Evolutionary conservation across 306 rosid species (phyloP).

Genomic region (Cucurbita maxima): DNA sequence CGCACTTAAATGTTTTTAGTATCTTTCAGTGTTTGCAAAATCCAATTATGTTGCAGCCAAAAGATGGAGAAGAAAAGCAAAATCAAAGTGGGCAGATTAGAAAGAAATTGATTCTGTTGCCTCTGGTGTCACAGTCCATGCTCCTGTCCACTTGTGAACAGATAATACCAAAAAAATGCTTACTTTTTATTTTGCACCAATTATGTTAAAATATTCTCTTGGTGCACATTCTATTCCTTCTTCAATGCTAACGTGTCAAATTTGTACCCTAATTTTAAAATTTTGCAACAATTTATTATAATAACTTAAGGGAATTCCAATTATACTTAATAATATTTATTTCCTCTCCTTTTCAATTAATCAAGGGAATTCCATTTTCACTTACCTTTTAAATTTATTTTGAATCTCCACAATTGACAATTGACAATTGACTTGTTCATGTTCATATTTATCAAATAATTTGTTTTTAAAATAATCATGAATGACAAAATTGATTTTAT

Average conservation of each 20-base stretch:
- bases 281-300: not conserved
- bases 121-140: not conserved
- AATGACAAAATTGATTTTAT: not conserved
- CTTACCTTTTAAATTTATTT: not conserved
- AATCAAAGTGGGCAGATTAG: not conserved
- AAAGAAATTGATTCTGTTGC: conserved; percentile 1
- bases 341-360: not conserved
- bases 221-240: not conserved
- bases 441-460: not conserved
- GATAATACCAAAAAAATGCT: not conserved
- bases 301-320: too few relatives aligned
- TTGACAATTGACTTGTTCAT: too few relatives aligned
- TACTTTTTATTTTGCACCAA: not conserved
- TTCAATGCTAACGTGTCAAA: not conserved
- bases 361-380: not conserved
- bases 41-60: not conserved
- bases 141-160: not conserved
- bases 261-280: not conserved
- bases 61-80: not conserved
- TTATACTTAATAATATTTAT: not conserved
- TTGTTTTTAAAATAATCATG: not conserved
- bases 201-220: not conserved
- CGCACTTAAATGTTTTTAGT: not conserved
- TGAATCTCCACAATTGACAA: not conserved
- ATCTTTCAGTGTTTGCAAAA: not conserved